A percentile compares a stretch with the other conserved stretches of the same genome.
phyloP scores from a whole-genome alignment of 2,329 filamentous ascomycete genomes.

The Hypoxylon sp. region DNA sequence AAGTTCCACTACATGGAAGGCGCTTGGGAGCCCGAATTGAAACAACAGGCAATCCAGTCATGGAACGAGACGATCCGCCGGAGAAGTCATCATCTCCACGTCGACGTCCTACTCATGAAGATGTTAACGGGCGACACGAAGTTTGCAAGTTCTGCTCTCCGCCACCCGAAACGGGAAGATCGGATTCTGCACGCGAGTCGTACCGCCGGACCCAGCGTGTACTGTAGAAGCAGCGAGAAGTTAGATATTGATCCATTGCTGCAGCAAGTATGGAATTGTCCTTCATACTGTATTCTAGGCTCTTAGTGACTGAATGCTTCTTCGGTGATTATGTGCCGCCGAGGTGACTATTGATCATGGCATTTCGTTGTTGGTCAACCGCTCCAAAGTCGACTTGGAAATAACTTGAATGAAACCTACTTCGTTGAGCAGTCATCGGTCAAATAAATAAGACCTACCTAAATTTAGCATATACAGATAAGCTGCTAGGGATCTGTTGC shows the following conservation, averaged over 20 bases:
- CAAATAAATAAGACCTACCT: slow-evolving; percentile 6
- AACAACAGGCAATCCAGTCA: slow-evolving; percentile 6
- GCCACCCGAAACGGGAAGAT: slow-evolving; percentile 14
- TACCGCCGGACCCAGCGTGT: slow-evolving; percentile 2
- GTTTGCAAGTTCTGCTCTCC: slow-evolving; percentile 19
- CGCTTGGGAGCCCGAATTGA: slow-evolving; percentile 5
- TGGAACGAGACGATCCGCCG: slow-evolving; percentile 10
- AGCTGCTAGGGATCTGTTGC: neutral
- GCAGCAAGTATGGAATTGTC: neutral
- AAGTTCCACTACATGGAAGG: neutral
- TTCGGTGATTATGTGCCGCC: slow-evolving; percentile 10
- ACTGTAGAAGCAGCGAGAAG: slow-evolving; percentile 1
- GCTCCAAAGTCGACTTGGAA: neutral
- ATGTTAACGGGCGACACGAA: slow-evolving; percentile 1
- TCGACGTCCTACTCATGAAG: neutral
- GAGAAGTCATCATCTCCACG: slow-evolving; percentile 4
- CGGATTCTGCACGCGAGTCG: neutral
- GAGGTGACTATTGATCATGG: slow-evolving; percentile 6
- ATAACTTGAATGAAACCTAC: neutral
- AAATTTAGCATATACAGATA: neutral
- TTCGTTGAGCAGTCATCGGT: slow-evolving; percentile 1
- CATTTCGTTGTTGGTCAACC: slow-evolving; percentile 3
- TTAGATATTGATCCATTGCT: slow-evolving; percentile 1
- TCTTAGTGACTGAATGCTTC: slow-evolving; percentile 1
- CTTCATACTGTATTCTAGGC: slow-evolving; percentile 1